These are phyloP conservation scores for Gymnopus androsaceus DNA, from an alignment of 1,284 basidiomycete genomes.

Conservation along the genomic window DNA sequence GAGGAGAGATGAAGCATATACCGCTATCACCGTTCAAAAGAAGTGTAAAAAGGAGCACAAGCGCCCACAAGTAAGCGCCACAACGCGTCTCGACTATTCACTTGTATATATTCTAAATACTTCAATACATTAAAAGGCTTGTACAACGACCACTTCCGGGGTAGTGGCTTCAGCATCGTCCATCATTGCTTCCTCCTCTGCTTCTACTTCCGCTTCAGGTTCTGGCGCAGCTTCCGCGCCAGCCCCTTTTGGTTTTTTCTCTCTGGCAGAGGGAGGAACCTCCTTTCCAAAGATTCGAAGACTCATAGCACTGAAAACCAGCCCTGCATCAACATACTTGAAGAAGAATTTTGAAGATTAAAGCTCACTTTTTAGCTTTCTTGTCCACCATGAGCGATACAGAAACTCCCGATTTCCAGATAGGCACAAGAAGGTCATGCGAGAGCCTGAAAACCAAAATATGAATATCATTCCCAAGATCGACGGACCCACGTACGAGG, in stretches of 20 bases:
- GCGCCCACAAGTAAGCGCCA: not conserved
- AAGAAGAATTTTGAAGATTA: not conserved
- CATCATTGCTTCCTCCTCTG: not conserved
- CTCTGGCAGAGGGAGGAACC: slow-evolving; percentile 32
- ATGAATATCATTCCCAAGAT: slow-evolving; percentile 10
- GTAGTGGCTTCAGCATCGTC: not conserved
- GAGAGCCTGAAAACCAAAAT: slow-evolving; percentile 50
- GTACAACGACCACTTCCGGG: slow-evolving; percentile 2
- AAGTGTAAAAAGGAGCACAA: not conserved
- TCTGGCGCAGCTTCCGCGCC: not conserved
- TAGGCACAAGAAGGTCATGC: slow-evolving; percentile 78
- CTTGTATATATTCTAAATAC: not conserved
- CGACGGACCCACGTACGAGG: slow-evolving; percentile 45
- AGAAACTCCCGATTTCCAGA: slow-evolving; percentile 90
- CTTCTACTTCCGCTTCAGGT: not conserved
- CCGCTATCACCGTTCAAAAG: not conserved
- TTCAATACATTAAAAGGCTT: slow-evolving; percentile 2
- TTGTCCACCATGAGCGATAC: slow-evolving; percentile 92
- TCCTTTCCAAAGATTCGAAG: slow-evolving; percentile 80
- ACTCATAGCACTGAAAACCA: slow-evolving; percentile 62
- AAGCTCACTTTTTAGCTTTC: slow-evolving; percentile 81
- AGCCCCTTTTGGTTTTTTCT: slow-evolving; percentile 3
- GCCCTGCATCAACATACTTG: not conserved
- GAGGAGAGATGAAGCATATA: not conserved
- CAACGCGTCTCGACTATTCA: not conserved